A percentile compares a stretch with the other conserved stretches of the same genome.
Conservation (phyloP, 2,329 filamentous ascomycete genomes). For the Colletotrichum costaricense region DNA sequence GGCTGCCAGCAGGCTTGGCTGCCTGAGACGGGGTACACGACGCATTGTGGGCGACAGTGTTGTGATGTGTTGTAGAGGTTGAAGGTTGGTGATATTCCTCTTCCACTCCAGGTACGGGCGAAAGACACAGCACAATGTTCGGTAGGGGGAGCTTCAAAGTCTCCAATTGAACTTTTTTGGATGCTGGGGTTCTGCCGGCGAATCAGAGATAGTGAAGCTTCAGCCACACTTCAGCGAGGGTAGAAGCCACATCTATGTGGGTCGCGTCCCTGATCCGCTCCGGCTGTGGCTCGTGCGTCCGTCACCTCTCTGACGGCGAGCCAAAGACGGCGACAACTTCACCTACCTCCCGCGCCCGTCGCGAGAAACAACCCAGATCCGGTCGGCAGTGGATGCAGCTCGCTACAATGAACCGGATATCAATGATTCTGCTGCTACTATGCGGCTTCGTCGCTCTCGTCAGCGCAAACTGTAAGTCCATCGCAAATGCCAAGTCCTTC, state of each 20-base stretch:
- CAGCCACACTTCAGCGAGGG: conserved; percentile 6
- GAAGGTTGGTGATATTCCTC: neutral
- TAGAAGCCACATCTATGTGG: neutral
- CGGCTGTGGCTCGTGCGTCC: conserved; percentile 14
- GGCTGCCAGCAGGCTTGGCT: conserved; percentile 48
- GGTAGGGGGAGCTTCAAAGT: conserved; percentile 27
- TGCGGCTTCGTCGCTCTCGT: conserved; percentile 48
- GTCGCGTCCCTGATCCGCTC: neutral
- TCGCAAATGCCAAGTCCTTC: neutral
- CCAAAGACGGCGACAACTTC: conserved; percentile 21
- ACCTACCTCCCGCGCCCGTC: neutral
- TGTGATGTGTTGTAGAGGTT: neutral
- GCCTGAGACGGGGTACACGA: conserved; percentile 53
- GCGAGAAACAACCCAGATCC: neutral
- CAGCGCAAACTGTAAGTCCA: conserved; percentile 55
- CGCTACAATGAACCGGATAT: conserved; percentile 44
- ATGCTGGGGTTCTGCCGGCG: conserved; percentile 25
- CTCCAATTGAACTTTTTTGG: conserved; percentile 36
- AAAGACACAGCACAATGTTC: neutral
- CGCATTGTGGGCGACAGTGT: conserved; percentile 47
- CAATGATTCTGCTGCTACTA: conserved; percentile 49
- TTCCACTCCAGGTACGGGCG: neutral
- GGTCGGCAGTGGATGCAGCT: neutral
- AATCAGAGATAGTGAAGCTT: conserved; percentile 22
- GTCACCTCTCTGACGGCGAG: neutral